These are phyloP conservation scores for Kewa caespitosa DNA, from an alignment of 179 eudicot species.

Conservation along the genomic window DNA sequence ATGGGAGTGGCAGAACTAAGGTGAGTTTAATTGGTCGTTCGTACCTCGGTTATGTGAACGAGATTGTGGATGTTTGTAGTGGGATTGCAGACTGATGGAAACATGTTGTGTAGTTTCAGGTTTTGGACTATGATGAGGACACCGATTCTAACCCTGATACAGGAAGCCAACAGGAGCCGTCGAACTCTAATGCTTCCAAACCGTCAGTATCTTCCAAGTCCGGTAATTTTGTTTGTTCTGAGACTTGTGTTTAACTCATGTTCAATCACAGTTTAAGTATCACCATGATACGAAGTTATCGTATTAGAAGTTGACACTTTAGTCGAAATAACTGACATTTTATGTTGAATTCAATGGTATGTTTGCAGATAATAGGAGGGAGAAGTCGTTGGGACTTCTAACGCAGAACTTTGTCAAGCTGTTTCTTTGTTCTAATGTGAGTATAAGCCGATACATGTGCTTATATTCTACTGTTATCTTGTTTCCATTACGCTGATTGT, in stretches of 20 bases:
- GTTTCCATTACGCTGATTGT: background rate
- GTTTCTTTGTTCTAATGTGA: slow-evolving; percentile 76
- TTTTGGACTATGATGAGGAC: slow-evolving; percentile 65
- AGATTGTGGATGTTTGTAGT: background rate
- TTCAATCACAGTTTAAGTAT: background rate
- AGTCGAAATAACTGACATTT: background rate
- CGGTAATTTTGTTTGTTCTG: slow-evolving; percentile 40
- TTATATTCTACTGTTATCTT: background rate
- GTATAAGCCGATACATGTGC: slow-evolving; percentile 18
- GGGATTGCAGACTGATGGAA: background rate
- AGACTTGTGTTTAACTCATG: background rate
- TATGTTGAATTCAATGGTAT: background rate
- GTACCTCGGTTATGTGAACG: no score
- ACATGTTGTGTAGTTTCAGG: slow-evolving; percentile 32
- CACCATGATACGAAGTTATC: background rate
- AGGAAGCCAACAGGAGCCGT: slow-evolving; percentile 46
- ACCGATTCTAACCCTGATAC: slow-evolving; percentile 31
- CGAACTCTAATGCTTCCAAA: slow-evolving; percentile 31
- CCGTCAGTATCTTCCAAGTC: slow-evolving; percentile 46
- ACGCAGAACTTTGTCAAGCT: slow-evolving; percentile 92
- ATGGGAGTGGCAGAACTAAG: slow-evolving; percentile 36
- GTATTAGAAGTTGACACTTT: background rate
- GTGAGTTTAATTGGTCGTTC: slow-evolving; percentile 37
- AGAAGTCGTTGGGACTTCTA: slow-evolving; percentile 85
- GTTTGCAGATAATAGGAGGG: slow-evolving; percentile 73